These are phyloP conservation scores for Nadsonia starkeyi-henricii DNA, from an alignment of 1,139 yeast genomes.

Conservation along the genomic window DNA sequence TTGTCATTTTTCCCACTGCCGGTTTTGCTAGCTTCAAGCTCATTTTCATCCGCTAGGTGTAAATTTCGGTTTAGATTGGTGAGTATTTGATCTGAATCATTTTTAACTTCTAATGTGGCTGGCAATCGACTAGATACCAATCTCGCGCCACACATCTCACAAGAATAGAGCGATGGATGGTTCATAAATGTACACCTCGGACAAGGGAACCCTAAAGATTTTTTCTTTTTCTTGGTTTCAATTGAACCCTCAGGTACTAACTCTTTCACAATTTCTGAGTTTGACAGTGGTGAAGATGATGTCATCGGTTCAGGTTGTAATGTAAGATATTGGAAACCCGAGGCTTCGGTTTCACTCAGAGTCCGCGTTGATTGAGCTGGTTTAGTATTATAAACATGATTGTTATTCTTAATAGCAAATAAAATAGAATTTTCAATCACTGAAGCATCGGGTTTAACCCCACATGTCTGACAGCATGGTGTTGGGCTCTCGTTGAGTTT, in stretches of 20 bases:
- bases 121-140: conserved; percentile 26
- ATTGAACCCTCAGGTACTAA: neutral
- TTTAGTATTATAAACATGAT: neutral
- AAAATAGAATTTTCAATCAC: conserved; percentile 20
- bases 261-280: too few relatives aligned
- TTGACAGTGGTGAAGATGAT: neutral
- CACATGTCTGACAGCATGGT: conserved; percentile 67
- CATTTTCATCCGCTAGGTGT: neutral
- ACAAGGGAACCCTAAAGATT: conserved; percentile 28
- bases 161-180: conserved; percentile 60
- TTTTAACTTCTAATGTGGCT: conserved; percentile 13
- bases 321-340: neutral
- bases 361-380: neutral
- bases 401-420: conserved; percentile 1
- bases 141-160: conserved; percentile 79
- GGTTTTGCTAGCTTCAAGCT: neutral
- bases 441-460: conserved; percentile 37
- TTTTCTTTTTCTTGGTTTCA: neutral
- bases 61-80: neutral
- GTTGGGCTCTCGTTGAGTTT: conserved; percentile 24
- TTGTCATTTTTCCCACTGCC: neutral
- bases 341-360: neutral
- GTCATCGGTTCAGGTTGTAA: neutral
- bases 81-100: neutral
- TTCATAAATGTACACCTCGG: conserved; percentile 76